Evolutionary conservation across 148 eudicot genomes (phyloP), one percentile per base, ranked within the genome.

Genomic region (Camellia granthamiana): DNA sequence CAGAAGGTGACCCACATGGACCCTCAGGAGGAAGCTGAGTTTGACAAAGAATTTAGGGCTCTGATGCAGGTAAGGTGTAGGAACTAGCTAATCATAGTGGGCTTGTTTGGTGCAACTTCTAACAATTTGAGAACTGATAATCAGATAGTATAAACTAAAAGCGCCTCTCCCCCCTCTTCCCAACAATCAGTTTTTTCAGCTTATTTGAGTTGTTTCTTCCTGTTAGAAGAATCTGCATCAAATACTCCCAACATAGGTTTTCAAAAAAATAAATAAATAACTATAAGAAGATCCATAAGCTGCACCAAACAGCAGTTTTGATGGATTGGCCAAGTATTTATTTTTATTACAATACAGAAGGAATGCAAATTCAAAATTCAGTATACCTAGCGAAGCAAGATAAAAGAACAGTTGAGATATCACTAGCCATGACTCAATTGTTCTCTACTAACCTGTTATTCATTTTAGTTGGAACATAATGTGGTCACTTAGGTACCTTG

Each of bases 11-110:
- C 86, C 9, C 78, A 81, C 77, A 84, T 88, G 63, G 95, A 96
- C 78, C 95, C 93, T 41, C 83, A 84, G 84, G 99, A 96, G 84
- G 98, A 88, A 84, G 97, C 93, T 11, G 98, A 93, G 43, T 96
- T 96, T 88, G 99, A 96, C 78, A 84, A 86, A 81, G 99, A 96
- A 86, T 87, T 96, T 43, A 90, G 90, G 79, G 99, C 99, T 77
- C 90, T 96, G 56, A 84, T 96, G 98, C 92, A 89, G 92, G 92
- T 78, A 85, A 82, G 81, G 2, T 75, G 30, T 5, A 11, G 16
- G 16, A 49, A 56, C 44, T 77, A 41, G 55, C 52, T 55, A 8
- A 11, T 21, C 2, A 30, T 19, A 8, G 6, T 64, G 38, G 38
- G 38, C 38, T 30, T 30, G 38, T 30, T 30, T 30, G 38, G 1